These are phyloP conservation scores for Logfia minima DNA, from an alignment of 129 eudicot species.

Conservation along the genomic window DNA sequence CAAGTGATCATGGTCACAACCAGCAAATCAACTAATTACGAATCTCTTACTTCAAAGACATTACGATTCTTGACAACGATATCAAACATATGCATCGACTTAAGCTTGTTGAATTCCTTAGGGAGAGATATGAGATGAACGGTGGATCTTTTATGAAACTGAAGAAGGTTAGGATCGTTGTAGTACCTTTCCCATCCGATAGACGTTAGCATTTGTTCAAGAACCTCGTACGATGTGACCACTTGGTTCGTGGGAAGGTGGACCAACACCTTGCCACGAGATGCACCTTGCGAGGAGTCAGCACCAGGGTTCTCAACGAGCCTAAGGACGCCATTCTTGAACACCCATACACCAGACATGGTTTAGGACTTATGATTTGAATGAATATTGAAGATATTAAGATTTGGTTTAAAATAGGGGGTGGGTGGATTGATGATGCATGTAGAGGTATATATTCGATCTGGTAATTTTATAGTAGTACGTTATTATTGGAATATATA, in stretches of 20 bases:
- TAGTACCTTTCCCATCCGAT: slow-evolving; percentile 88
- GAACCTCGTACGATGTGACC: slow-evolving; percentile 28
- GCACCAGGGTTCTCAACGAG: slow-evolving; percentile 67
- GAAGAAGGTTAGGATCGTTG: slow-evolving; percentile 66
- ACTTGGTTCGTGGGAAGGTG: slow-evolving; percentile 55
- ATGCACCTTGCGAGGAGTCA: slow-evolving; percentile 41
- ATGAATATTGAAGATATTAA: slow-evolving; percentile 6
- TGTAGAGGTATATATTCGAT: slow-evolving; percentile 27
- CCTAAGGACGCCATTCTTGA: slow-evolving; percentile 77
- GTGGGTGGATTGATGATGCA: slow-evolving; percentile 1
- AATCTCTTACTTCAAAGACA: slow-evolving; percentile 71
- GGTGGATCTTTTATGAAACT: slow-evolving; percentile 71
- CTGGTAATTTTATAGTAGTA: not conserved
- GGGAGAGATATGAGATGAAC: slow-evolving; percentile 85
- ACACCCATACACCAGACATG: slow-evolving; percentile 92
- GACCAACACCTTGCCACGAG: slow-evolving; percentile 49
- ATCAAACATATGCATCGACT: slow-evolving; percentile 77
- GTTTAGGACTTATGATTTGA: not conserved
- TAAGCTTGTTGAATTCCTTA: slow-evolving; percentile 41
- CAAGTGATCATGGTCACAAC: not conserved
- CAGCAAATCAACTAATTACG: not conserved
- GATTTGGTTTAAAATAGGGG: slow-evolving; percentile 24
- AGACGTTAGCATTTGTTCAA: slow-evolving; percentile 49
- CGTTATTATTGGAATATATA: slow-evolving; percentile 3
- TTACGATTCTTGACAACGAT: slow-evolving; percentile 83